Base-by-base conservation (phyloP, 2,329 filamentous ascomycete genomes). In the Xylaria sp. region DNA sequence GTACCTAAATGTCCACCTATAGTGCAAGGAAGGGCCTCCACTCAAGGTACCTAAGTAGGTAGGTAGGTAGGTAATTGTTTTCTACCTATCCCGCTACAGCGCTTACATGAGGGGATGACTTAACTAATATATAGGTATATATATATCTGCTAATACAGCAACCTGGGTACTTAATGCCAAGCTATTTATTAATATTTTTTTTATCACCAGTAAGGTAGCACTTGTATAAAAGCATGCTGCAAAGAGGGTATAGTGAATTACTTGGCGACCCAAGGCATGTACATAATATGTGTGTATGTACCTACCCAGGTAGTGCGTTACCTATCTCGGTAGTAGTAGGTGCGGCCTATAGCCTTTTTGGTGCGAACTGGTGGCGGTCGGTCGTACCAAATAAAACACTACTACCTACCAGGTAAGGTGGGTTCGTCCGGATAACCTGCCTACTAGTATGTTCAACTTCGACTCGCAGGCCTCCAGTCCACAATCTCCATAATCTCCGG, bases 401-500 rank as follows among this genome's bases (percentile, higher is more conserved):
- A 33, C 28, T 43, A 18, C 39, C 28, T 28, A 46, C 15, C 18
- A 36, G 52, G 52, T 55, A 18, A 10, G 28, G 28, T 25, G 46
- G 28, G 51, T 58, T 58, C 52, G 31, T 64, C 54, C 52, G 52
- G 55, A 57, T 36, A 41, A 41, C 13, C n/a, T 31, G 55, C 49
- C 25, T 55, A 28, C 28, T 5, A 28, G 28, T 28, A 10, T n/a
- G 28, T n/a, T 36, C 28, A 31, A 31, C 58, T 25, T 48, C 46
- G 33, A 25, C n/a, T 62, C 33, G 18, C 52, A 68, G 67, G 67
- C 67, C 67, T 69, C 67, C 67, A n/a, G 33, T 28, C 23, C 39
- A 48, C 15, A 36, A 66, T 67, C 67, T 66, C 67, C 60, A 61
- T 49, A 67, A 67, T 69, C 67, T 64, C 56, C 67, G 64, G 51